Conservation (phyloP, 129 eudicot species). For the Rutidosis leptorrhynchoides region DNA sequence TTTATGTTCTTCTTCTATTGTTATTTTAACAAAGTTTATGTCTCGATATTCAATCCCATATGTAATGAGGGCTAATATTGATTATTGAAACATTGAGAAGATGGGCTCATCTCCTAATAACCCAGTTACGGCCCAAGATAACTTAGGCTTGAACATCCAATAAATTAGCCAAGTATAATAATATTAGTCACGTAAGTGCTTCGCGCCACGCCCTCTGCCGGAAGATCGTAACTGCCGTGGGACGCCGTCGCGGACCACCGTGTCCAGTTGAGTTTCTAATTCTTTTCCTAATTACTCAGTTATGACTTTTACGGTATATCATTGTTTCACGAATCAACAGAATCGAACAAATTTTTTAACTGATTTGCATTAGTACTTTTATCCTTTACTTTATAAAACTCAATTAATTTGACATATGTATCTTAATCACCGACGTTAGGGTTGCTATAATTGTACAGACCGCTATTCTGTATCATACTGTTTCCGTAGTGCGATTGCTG, state of each 20-base stretch:
- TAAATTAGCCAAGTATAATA: neutral
- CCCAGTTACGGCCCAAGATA: conserved; percentile 20
- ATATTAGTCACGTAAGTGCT: neutral
- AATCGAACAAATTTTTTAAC: neutral
- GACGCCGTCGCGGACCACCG: neutral
- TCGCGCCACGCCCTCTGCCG: neutral
- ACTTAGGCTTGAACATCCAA: neutral
- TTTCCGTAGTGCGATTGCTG: conserved; percentile 4
- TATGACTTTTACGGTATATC: neutral
- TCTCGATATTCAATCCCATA: no score
- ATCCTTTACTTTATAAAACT: neutral
- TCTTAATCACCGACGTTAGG: conserved; percentile 9
- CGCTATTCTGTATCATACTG: neutral
- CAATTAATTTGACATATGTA: neutral
- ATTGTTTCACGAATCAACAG: conserved; percentile 5
- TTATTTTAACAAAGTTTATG: no score
- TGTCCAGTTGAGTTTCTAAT: conserved; percentile 24
- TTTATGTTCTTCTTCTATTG: no score
- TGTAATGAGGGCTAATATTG: no score
- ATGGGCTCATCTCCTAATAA: neutral
- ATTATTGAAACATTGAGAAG: neutral
- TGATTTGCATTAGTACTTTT: neutral
- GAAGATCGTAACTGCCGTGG: conserved; percentile 5
- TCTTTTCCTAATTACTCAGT: conserved; percentile 12
- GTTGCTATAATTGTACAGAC: conserved; percentile 1